phyloP scores from a whole-genome alignment of 179 eudicot species.

The Gypsophila paniculata region DNA sequence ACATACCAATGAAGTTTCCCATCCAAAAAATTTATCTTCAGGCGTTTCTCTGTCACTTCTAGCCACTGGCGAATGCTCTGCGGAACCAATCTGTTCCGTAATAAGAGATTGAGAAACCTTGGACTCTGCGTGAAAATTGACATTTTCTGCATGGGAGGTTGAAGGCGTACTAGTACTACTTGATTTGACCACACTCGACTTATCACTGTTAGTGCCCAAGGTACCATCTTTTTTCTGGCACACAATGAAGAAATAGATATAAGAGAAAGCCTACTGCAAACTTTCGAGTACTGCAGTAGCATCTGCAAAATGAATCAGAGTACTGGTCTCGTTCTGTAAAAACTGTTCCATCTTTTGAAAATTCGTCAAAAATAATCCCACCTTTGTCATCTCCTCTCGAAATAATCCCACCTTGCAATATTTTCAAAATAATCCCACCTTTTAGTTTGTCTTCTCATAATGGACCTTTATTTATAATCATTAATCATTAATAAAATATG shows the following conservation, averaged over 20 bases:
- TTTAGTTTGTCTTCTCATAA: too few relatives aligned
- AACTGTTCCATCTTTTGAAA: too few relatives aligned
- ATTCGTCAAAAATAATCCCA: too few relatives aligned
- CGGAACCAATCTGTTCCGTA: slow-evolving; percentile 54
- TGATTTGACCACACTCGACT: slow-evolving; percentile 80
- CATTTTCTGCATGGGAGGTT: slow-evolving; percentile 80
- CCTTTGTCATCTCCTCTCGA: too few relatives aligned
- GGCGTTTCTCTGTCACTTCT: slow-evolving; percentile 47
- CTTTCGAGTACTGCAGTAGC: too few relatives aligned
- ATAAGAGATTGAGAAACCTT: slow-evolving; percentile 55
- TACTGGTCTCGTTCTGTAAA: too few relatives aligned
- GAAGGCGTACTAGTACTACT: slow-evolving; percentile 56
- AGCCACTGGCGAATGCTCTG: slow-evolving; percentile 48
- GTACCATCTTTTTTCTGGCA: slow-evolving; percentile 73
- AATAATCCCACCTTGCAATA: too few relatives aligned
- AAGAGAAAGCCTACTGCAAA: slow-evolving; percentile 7
- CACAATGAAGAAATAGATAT: background rate
- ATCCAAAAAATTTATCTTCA: slow-evolving; percentile 54
- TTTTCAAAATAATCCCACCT: too few relatives aligned
- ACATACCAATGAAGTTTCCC: slow-evolving; percentile 80
- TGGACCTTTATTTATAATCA: too few relatives aligned
- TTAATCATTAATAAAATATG: too few relatives aligned
- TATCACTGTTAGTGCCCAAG: slow-evolving; percentile 67
- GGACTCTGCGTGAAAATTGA: slow-evolving; percentile 54
- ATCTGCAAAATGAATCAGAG: too few relatives aligned